phyloP scores from a whole-genome alignment of 805 yeast genomes.

The Pachysolen tannophilus region DNA sequence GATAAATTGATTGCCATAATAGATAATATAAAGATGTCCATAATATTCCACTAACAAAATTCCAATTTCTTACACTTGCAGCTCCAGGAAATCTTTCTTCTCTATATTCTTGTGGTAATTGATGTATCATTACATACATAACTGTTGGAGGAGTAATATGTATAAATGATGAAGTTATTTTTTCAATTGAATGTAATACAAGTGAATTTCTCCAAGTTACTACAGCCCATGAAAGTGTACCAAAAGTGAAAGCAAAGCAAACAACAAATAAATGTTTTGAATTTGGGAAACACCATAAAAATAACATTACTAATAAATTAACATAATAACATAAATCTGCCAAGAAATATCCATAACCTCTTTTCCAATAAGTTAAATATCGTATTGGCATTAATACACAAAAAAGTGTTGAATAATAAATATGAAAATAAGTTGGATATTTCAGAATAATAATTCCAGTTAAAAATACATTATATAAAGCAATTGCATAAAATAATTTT shows the following conservation, averaged over 20 bases:
- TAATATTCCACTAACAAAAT: constrained; percentile 57
- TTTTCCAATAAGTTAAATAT: constrained; percentile 72
- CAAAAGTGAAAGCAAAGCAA: constrained; percentile 81
- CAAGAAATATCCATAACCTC: constrained; percentile 73
- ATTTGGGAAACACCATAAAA: constrained; percentile 76
- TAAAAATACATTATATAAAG: constrained; percentile 58
- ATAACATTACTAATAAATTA: constrained; percentile 58
- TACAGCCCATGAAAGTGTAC: constrained; percentile 88
- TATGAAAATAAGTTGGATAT: constrained; percentile 70
- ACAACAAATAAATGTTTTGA: constrained; percentile 69
- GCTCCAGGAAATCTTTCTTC: constrained; percentile 73
- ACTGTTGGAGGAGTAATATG: constrained; percentile 88
- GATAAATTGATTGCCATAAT: constrained; percentile 86
- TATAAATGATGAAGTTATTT: constrained; percentile 84
- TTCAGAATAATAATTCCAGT: constrained; percentile 74
- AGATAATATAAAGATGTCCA: constrained; percentile 79
- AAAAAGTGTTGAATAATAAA: constrained; percentile 59
- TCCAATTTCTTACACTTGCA: constrained; percentile 60
- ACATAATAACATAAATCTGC: constrained; percentile 94
- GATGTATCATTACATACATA: constrained; percentile 80
- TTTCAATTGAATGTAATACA: constrained; percentile 86
- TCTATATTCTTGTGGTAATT: constrained; percentile 44
- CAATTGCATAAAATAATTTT: constrained; percentile 71
- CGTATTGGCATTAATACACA: constrained; percentile 73
- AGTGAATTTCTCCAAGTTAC: constrained; percentile 93